Conservation (phyloP, 83 land plant species). For the Thuja plicata region DNA sequence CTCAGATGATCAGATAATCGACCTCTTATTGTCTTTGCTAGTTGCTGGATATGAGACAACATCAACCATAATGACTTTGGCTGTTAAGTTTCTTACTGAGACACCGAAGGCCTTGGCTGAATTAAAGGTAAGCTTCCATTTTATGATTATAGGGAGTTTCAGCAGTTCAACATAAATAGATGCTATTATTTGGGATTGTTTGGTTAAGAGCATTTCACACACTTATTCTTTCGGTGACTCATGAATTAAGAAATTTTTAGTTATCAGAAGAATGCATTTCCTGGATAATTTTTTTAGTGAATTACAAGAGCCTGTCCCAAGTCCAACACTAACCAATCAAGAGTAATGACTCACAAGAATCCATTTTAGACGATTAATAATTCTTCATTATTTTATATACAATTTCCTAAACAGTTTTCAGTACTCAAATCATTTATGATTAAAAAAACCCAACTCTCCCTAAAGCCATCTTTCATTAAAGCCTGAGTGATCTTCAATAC, state of each 20-base stretch:
- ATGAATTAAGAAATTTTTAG: no score
- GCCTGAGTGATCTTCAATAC: not conserved
- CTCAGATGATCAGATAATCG: constrained; percentile 76
- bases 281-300: no score
- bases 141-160: not conserved
- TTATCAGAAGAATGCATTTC: no score
- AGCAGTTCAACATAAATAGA: not conserved
- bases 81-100: constrained; percentile 81
- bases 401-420: no score
- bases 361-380: no score
- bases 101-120: constrained; percentile 57
- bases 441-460: not conserved
- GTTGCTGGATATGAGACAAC: constrained; percentile 88
- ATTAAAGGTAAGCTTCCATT: constrained; percentile 39
- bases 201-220: not conserved
- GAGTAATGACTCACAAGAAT: not conserved
- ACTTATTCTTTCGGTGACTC: not conserved
- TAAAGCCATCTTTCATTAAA: not conserved
- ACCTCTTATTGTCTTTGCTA: constrained; percentile 61
- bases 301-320: no score
- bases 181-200: not conserved
- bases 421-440: not conserved
- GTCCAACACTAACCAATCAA: no score
- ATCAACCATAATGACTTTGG: constrained; percentile 75
- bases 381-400: no score